Evolutionary conservation across 2,329 filamentous ascomycete species (phyloP), one percentile per base, ranked within the genome.

Genomic region (Fusarium palustre): DNA sequence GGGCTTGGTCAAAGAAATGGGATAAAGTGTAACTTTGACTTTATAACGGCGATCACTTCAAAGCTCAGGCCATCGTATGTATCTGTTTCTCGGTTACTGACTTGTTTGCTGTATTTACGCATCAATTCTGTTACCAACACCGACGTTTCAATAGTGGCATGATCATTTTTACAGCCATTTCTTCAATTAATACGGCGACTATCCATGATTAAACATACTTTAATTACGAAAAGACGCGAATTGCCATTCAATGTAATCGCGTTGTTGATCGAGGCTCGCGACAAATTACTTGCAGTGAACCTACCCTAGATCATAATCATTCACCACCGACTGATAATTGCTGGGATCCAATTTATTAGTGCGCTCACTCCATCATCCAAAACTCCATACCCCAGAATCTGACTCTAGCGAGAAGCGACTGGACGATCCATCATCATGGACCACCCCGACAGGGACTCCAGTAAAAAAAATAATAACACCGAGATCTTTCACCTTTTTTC

Each of bases 221-320:
- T 20, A 3, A 11, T 33, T 12, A 46, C 18, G 15, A 25, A 33
- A 43, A 12, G 28, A 61, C n/a, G 13, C 18, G n/a, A 24, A 46
- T 18, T 13, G 34, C 42, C 24, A 18, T 36, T 28, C 33, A 33
- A 58, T 45, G 7, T 4, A 25, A 16, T 42, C 9, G 22, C 45
- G 10, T 6, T 16, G 31, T 11, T 16, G 3, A 28, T 42, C 34
- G 39, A 47, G 2, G 28, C 28, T 33, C 45, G 30, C 42, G 9
- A 61, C 24, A 28, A 22, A 11, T 42, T 11, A 3, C 4, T 39
- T n/a, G 2, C 20, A 28, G 8, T 31, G 3, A 2, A 59, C 24
- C 24, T 65, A 65, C 62, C 62, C 62, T 65, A 50, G 2, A 66
- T 49, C 55, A 28, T 16, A 31, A 28, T 13, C 33, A 36, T n/a